Base-by-base conservation (phyloP, 2,329 filamentous ascomycete species). In the Colletotrichum gigasporum region DNA sequence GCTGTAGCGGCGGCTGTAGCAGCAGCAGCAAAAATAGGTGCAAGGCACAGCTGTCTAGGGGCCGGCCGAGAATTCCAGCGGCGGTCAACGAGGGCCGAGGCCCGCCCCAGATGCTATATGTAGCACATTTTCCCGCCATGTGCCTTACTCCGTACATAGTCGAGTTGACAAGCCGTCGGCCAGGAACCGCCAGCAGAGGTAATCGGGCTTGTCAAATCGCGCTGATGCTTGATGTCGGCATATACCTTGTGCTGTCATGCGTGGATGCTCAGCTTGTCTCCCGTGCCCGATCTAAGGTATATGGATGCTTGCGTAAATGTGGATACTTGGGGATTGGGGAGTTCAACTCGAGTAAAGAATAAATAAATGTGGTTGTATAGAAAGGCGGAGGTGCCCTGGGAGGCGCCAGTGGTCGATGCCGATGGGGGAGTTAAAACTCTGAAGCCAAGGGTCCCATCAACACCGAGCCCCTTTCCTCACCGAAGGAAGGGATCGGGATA, bases 61-160 rank as follows among this genome's bases (percentile, higher is more conserved):
- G 32, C 37, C 39, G 41, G 55, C 55, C 54, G 55, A 54, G 48
- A 60, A 64, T 64, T 64, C 61, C 55, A 64, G 55, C 61, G 48
- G 28, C 30, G n/a, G 20, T 24, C 20, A 42, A 20, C 34, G 18
- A 63, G 22, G 44, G 22, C 35, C 47, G 56, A 51, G 55, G 48
- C 32, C 41, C 12, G 12, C 10, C 16, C 30, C 26, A 22, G 16
- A 12, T 30, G 56, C 20, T 41, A 26, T 30, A 42, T 8, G 12
- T 57, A 26, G 30, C 50, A 30, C n/a, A 45, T 26, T 41, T 61
- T 22, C 11, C 47, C 20, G 30, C 47, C 10, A 20, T 51, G 12
- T 35, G 10, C 47, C 22, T 37, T 35, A 32, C 30, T 32, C 30
- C 30, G 47, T 37, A 18, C 47, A 18, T 51, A 34, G n/a, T 48